Percentiles rank a stretch among this genome's conserved stretches.
Conservation (phyloP, 257 asterid genomes). For the Cordia subcordata region DNA sequence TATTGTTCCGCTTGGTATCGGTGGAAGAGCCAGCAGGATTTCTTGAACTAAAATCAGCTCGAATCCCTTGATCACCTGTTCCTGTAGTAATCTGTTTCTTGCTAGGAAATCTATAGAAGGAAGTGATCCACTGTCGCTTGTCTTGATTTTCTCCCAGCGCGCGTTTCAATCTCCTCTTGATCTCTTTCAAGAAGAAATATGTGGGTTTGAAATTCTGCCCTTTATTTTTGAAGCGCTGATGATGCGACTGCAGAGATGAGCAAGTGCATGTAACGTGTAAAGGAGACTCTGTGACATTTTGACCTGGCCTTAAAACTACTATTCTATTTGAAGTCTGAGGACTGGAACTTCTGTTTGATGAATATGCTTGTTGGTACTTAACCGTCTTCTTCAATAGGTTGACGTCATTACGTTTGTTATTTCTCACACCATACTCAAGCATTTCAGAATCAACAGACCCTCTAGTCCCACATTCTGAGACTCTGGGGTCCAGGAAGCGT, state of each 20-base stretch:
- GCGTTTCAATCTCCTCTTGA: constrained; percentile 53
- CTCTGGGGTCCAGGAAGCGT: constrained; percentile 6
- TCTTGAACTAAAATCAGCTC: not conserved
- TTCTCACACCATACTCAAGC: constrained; percentile 6
- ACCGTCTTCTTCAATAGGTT: constrained; percentile 14
- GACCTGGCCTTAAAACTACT: constrained; percentile 52
- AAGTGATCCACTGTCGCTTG: constrained; percentile 12
- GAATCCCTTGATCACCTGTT: constrained; percentile 2
- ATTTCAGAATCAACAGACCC: constrained; percentile 11
- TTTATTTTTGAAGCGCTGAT: constrained; percentile 15
- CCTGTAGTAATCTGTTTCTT: not conserved
- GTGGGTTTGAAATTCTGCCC: constrained; percentile 24
- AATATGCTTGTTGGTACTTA: constrained; percentile 14
- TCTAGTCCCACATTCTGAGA: constrained; percentile 11
- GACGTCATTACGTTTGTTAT: constrained; percentile 7
- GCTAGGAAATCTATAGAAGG: constrained; percentile 8
- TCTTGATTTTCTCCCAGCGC: constrained; percentile 38
- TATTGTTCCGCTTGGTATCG: constrained; percentile 18
- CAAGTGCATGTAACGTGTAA: constrained; percentile 37
- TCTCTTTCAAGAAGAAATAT: constrained; percentile 48
- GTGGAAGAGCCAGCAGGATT: constrained; percentile 16
- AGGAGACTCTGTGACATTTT: constrained; percentile 18
- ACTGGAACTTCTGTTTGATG: constrained; percentile 15
- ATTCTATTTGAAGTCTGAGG: constrained; percentile 34
- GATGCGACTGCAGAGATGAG: constrained; percentile 45